Evolutionary conservation across 2,329 filamentous ascomycete genomes (phyloP), one percentile per base, ranked within the genome.

Genomic region (Teratosphaeria pseudoeucalypti): DNA sequence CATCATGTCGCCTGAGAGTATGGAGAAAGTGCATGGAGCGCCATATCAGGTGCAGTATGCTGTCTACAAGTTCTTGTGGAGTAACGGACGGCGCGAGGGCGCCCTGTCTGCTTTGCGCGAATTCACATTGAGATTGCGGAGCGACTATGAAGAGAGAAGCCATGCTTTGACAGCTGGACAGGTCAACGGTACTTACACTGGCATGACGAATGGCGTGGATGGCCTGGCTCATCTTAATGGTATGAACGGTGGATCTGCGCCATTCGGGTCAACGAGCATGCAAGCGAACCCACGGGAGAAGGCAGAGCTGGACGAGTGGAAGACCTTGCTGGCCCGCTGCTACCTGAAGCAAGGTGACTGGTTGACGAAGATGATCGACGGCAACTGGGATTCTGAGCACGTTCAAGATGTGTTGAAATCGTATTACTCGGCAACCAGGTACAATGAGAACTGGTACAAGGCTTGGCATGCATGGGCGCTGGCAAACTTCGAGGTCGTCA

Each of bases 401-500:
- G 89, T 96, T 3, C 84, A 89, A 57, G 92, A 97, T 57, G 91
- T 99, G 60, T 79, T 99, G 27, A 82, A 85, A n/a, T 91, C 94
- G 1, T 99, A 97, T 73, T 86, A 86, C 19, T 87, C 92, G 61
- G 95, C 95, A 1, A 99, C 94, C 1, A 87, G 90, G 61, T 96
- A 95, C 76, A 95, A 99, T 72, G 87, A 90, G 37, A 86, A 87
- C 62, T 99, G 92, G 85, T 99, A 99, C 78, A 99, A 99, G 76
- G 94, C 95, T 7, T 99, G 94, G 94, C 94, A 99, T 75, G 89
- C 94, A 0, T 99, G 94, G 92, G 95, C 94, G 11, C 76, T 99
- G 63, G 92, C 94, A 58, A 99, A 99, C 74, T 99, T 99, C 69
- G 92, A 99, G 75, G 94, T 99, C 60, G 92, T 97, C 43, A 95